phyloP scores from a whole-genome alignment of 2,329 filamentous ascomycete species.

The Biscogniauxia mediterranea region DNA sequence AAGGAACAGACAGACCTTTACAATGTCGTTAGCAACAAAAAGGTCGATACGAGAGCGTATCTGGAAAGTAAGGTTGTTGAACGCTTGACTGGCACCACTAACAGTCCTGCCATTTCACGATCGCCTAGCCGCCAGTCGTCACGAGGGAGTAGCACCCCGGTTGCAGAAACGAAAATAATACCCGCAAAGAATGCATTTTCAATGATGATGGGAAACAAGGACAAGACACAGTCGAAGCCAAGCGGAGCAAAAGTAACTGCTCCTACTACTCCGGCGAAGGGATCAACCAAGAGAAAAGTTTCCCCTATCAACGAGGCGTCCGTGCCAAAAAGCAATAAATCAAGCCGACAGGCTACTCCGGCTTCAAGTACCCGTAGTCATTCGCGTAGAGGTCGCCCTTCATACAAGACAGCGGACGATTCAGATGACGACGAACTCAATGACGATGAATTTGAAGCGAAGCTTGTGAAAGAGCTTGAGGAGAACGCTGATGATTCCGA shows the following conservation, averaged over 20 bases:
- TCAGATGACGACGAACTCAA: conserved; percentile 65
- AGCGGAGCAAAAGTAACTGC: conserved; percentile 13
- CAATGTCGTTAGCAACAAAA: conserved; percentile 58
- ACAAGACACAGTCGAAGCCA: conserved; percentile 22
- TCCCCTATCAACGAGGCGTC: conserved; percentile 34
- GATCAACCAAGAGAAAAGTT: conserved; percentile 36
- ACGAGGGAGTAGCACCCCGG: conserved; percentile 35
- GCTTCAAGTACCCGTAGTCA: conserved; percentile 47
- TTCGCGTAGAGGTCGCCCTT: conserved; percentile 45
- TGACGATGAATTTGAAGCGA: conserved; percentile 81
- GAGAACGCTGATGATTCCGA: conserved; percentile 39
- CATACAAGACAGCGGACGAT: conserved; percentile 55
- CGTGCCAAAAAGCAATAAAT: conserved; percentile 67
- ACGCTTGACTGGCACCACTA: conserved; percentile 51
- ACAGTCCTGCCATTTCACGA: conserved; percentile 41
- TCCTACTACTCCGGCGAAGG: conserved; percentile 18
- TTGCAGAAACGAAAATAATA: conserved; percentile 19
- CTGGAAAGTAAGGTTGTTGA: conserved; percentile 77
- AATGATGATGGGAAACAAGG: conserved; percentile 51
- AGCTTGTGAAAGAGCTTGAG: conserved; percentile 63
- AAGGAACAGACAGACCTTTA: conserved; percentile 90
- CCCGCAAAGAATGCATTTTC: conserved; percentile 47
- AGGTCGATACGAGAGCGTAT: conserved; percentile 66
- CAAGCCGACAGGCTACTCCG: conserved; percentile 74
- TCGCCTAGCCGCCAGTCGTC: conserved; percentile 39